Base-by-base conservation (phyloP, 176 grass and related monocot species). In the Carex parvula region DNA sequence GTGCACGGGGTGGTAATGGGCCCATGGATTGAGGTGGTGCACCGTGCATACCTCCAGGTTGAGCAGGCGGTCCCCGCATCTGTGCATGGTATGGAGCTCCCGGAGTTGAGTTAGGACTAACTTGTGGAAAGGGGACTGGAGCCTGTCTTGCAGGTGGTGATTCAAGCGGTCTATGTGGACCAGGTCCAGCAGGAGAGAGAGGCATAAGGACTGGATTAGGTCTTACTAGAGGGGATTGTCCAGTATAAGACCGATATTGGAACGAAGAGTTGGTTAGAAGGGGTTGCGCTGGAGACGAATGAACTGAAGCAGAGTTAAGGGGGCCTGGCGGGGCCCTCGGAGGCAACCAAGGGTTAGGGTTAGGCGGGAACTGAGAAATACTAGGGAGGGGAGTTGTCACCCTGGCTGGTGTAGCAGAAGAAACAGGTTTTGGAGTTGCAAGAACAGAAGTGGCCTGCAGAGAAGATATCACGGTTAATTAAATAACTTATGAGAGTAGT, bases 341-440 rank as follows among this genome's bases (percentile, higher is more conserved):
- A 70, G 33, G 48, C 73, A 80, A 55, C 94, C 94, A 91, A 89
- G 75, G 86, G 41, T 87, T 57, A 81, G 52, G 79, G 82, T 87
- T 81, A 62, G 90, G 69, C 81, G 90, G 92, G 86, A 91, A 94
- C 29, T 89, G 92, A 81, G 82, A 71, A 77, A 79, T 82, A 84
- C 42, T 82, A 83, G 91, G 69, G 24, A 88, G 81, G 73, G 84
- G 72, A 92, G 83, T 81, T 8, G 66, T 60, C 18, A 41, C 64
- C 89, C 82, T 67, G 13, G 81, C 29, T 21, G 79, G 84, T 58
- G 78, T 67, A 78, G 84, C 69, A 85, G 56, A 78, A 74, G 84
- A 86, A 65, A 82, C 46, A 89, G 85, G 79, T 48, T 58, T 30
- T 77, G 82, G 44, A 81, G 52, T 82, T 82, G 73, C 26, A 69